Conservation (phyloP, 305 asterid genomes). For the Lippia alba region DNA sequence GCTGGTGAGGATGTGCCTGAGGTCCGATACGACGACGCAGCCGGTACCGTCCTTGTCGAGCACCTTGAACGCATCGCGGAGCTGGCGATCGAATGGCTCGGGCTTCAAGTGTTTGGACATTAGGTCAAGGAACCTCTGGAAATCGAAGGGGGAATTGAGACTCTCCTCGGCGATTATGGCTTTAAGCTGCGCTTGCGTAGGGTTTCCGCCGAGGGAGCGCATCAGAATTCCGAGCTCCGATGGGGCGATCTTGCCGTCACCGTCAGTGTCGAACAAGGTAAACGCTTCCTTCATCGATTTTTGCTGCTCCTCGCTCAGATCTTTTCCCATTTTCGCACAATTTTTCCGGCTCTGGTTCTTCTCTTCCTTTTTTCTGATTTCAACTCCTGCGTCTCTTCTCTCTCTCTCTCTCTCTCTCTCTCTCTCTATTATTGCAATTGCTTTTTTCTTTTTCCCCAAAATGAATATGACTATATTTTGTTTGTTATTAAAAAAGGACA, state of each 20-base stretch:
- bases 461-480: neutral
- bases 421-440: neutral
- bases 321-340: slow-evolving; percentile 66
- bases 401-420: slow-evolving; percentile 10
- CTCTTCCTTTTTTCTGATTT: slow-evolving; percentile 19
- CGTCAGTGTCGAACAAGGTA: slow-evolving; percentile 90
- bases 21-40: slow-evolving; percentile 86
- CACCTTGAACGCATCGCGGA: slow-evolving; percentile 98
- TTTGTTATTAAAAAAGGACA: slow-evolving; percentile 1
- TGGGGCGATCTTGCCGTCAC: slow-evolving; percentile 93
- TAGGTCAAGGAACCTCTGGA: slow-evolving; percentile 73
- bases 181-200: slow-evolving; percentile 90
- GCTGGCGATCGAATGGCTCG: slow-evolving; percentile 95
- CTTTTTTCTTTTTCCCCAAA: neutral
- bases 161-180: slow-evolving; percentile 72
- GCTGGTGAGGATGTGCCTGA: slow-evolving; percentile 89
- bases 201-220: slow-evolving; percentile 97
- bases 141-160: slow-evolving; percentile 77
- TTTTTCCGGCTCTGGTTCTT: neutral
- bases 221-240: slow-evolving; percentile 95
- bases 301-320: slow-evolving; percentile 82
- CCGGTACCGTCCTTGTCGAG: slow-evolving; percentile 88
- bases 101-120: slow-evolving; percentile 94
- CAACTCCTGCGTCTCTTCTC: neutral
- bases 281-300: slow-evolving; percentile 94